Conservation (phyloP, 768 basidiomycete genomes). For the Tylopilus sp. region DNA sequence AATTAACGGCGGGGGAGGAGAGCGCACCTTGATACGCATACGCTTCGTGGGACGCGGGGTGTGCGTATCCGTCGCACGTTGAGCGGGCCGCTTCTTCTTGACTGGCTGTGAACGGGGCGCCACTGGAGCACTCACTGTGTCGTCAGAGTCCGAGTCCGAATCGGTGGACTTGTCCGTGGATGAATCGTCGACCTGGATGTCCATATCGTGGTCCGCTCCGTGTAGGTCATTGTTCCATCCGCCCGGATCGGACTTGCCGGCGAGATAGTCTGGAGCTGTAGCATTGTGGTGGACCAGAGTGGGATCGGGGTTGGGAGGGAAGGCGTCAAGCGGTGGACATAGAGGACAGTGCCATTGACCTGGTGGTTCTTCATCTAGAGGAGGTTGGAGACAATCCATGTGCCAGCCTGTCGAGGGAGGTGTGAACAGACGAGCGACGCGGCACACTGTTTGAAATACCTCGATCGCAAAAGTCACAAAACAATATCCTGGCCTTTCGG, state of each 20-base stretch:
- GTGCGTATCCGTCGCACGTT: slow-evolving; percentile 20
- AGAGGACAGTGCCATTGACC: slow-evolving; percentile 76
- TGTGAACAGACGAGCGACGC: slow-evolving; percentile 2
- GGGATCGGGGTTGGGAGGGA: slow-evolving; percentile 5
- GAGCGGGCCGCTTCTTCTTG: slow-evolving; percentile 31
- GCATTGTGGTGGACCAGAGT: slow-evolving; percentile 30
- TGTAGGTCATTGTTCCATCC: slow-evolving; percentile 28
- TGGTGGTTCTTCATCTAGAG: slow-evolving; percentile 64
- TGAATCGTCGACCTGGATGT: slow-evolving; percentile 35
- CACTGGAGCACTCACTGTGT: slow-evolving; percentile 14
- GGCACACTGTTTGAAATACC: slow-evolving; percentile 40
- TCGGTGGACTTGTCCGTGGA: slow-evolving; percentile 34
- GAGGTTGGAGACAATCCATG: slow-evolving; percentile 73
- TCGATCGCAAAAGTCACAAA: slow-evolving; percentile 94
- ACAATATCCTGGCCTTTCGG: slow-evolving; percentile 68
- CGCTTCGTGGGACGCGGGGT: slow-evolving; percentile 41
- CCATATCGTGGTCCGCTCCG: slow-evolving; percentile 27
- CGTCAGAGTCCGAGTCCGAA: slow-evolving; percentile 30
- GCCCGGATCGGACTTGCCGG: slow-evolving; percentile 23
- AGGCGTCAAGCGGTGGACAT: slow-evolving; percentile 42
- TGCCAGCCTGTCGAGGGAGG: slow-evolving; percentile 63
- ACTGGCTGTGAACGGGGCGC: slow-evolving; percentile 12
- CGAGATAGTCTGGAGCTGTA: slow-evolving; percentile 27
- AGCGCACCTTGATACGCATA: slow-evolving; percentile 41
- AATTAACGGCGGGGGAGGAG: slow-evolving; percentile 34